These are phyloP conservation scores for Solanum appendiculatum DNA, from an alignment of 257 asterid genomes.

Conservation along the genomic window DNA sequence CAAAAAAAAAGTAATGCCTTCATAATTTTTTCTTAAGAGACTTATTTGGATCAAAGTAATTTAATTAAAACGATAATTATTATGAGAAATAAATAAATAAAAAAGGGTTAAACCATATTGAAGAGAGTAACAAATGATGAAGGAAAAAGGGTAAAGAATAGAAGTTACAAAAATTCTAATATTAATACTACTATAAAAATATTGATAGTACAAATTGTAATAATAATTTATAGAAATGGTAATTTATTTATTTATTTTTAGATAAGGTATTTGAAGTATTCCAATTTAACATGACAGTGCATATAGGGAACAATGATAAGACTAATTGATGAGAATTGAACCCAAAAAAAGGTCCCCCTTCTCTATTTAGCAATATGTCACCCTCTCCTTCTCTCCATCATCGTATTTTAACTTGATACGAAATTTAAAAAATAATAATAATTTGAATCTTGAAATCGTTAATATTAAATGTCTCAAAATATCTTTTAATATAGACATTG, in stretches of 20 bases:
- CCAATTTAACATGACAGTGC: background rate
- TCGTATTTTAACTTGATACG: background rate
- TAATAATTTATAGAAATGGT: background rate
- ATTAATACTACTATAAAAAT: background rate
- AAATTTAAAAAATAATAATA: too few relatives aligned
- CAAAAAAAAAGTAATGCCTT: too few relatives aligned
- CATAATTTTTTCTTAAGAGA: too few relatives aligned
- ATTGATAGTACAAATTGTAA: background rate
- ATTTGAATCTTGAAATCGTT: too few relatives aligned
- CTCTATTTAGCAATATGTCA: background rate
- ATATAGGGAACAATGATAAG: background rate
- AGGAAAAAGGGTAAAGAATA: background rate
- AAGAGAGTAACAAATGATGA: background rate
- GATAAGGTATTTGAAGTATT: background rate
- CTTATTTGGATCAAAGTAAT: too few relatives aligned
- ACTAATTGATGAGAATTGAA: background rate
- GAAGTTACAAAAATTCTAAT: background rate
- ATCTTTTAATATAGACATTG: too few relatives aligned
- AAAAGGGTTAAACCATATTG: background rate
- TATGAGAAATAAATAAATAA: too few relatives aligned
- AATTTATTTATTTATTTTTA: rapidly evolving
- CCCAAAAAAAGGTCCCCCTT: background rate
- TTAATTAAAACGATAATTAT: too few relatives aligned
- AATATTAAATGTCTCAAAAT: too few relatives aligned
- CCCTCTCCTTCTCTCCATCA: background rate